phyloP scores from a whole-genome alignment of 345 rosid species.

The Excoecaria agallocha region DNA sequence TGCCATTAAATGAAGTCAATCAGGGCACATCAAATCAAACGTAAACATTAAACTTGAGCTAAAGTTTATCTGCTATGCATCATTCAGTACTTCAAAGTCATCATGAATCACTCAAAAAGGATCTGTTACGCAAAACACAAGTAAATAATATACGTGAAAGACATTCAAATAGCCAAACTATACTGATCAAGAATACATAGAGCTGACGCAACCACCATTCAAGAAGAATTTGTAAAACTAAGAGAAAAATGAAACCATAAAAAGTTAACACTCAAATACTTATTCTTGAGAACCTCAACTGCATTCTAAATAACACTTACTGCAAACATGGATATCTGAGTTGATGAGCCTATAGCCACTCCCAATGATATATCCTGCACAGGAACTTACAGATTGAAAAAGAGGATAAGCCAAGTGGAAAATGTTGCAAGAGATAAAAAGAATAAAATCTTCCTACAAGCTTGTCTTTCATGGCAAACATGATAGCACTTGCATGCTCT shows the following conservation, averaged over 20 bases:
- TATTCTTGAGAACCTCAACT: not conserved
- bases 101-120: not conserved
- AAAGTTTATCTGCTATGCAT: no score
- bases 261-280: not conserved
- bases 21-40: no score
- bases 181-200: not conserved
- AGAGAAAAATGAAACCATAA: not conserved
- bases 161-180: not conserved
- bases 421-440: not conserved
- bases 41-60: no score
- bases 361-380: slow-evolving; percentile 88
- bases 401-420: not conserved
- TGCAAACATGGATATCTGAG: slow-evolving; percentile 94
- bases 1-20: no score
- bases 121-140: not conserved
- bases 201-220: not conserved
- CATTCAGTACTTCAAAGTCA: no score
- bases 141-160: not conserved
- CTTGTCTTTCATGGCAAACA: slow-evolving; percentile 97
- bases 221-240: not conserved
- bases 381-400: slow-evolving; percentile 2
- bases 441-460: slow-evolving; percentile 48
- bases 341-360: slow-evolving; percentile 97
- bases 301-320: slow-evolving; percentile 38
- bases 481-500: slow-evolving; percentile 91